Base-by-base conservation (phyloP, 768 basidiomycete species). In the Lactifluus subvellereus region DNA sequence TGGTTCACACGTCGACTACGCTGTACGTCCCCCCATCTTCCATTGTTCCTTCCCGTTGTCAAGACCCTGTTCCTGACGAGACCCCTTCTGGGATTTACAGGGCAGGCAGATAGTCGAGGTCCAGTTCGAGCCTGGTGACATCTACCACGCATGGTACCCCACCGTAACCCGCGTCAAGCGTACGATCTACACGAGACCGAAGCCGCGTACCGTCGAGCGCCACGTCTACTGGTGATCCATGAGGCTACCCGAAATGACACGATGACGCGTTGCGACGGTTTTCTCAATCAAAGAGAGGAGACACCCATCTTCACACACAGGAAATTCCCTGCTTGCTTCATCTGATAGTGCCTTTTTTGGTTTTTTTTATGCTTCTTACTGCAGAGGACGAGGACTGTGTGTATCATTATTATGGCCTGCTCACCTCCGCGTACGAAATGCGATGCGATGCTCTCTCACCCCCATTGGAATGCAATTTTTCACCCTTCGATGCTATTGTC, bases 51-150 rank as follows among this genome's bases (percentile, higher is more conserved):
- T 4, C 4, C 37, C 48, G 4, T 30, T 11, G 13, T 43, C 13
- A 2, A n/a, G n/a, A 1, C 20, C 1, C 16, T 13, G 40, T 20
- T 47, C 32, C 43, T 57, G 43, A 57, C 55, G 27, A 32, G 40
- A 27, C 18, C 13, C 20, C 33, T 27, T 27, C 27, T 27, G 27
- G 27, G 27, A 27, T 51, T 27, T 56, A 7, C 66, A 93, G 91
- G 91, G 90, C 57, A 86, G 89, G 60, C 88, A 89, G 76, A 80
- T 92, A 67, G 76, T 94, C 65, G 88, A 91, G 71, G 87, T 94
- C 35, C 90, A 89, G 71, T 82, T 94, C 61, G 89, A 91, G 61
- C 75, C 80, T 16, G 77, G 79, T 33, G 84, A 88, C 59, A 70
- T 89, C 59, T 88, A 86, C 80, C 76, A 86, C 59, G 85, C 87